Evolutionary conservation across 2,329 filamentous ascomycete species (phyloP), one percentile per base, ranked within the genome.

Genomic region (Ophiostoma ulmi): DNA sequence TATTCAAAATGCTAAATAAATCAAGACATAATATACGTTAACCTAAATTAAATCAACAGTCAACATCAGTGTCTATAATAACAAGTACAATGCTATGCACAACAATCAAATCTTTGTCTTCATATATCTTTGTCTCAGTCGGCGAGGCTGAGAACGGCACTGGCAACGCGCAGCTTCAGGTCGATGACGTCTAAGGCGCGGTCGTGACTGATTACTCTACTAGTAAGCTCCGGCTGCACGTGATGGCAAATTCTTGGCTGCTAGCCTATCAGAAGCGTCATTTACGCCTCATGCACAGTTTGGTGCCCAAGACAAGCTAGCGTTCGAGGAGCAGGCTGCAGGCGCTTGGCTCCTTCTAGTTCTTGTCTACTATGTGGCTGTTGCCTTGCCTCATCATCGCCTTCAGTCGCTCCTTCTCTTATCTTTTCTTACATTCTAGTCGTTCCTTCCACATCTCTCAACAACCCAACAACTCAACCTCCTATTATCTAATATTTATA

Each of bases 161-260:
- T 58, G 31, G 8, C 22, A 58, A 58, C 52, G 26, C 5, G 26
- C 14, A 20, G 61, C 61, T 44, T 44, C 38, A 11, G 17, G 44
- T 48, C 7, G 61, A 64, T 64, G 31, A 64, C 61, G 35, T 64
- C 31, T 17, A 58, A 58, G 52, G 52, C 52, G 61, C 13, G 61
- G 35, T 44, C 41, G 41, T 13, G 31, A 20, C 31, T 31, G 31
- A 31, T 31, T 3, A 3, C 3, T 31, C 31, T 31, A 31, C 26
- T 31, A 20, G n/a, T 55, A 55, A 55, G 48, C 48, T 2, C n/a
- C 8, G 17, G 31, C 61, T 64, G 35, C 61, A 64, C 61, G 61
- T 64, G 61, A 64, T n/a, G 14, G 35, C 48, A 20, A 6, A 4
- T 31, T 58, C 14, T 36, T 17, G 26, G 14, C 14, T 36, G 31